Base-by-base conservation (phyloP, 2,329 filamentous ascomycete genomes). In the Xylariaceae sp. region DNA sequence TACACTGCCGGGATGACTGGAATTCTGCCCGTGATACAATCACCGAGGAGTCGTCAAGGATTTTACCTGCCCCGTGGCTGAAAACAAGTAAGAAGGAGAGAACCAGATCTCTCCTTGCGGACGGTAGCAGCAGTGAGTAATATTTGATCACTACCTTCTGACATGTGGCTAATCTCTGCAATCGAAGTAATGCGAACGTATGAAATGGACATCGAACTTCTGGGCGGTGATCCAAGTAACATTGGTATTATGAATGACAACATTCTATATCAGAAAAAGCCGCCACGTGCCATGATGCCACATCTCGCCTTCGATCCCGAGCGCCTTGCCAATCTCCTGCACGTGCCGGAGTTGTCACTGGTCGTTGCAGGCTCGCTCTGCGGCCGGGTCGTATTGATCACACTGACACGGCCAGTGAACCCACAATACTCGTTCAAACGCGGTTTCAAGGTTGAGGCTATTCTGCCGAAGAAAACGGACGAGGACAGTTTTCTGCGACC, bases 331-430 rank as follows among this genome's bases (percentile, higher is more conserved):
- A 83, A 88, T 76, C 70, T 83, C 36, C 71, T 78, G 0, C 77
- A 84, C 47, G 81, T 92, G 1, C 85, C 86, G 0, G 84, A 88
- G 61, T 73, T 94, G 1, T 85, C 78, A n/a, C 72, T 91, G 13
- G 79, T 91, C 8, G 74, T 89, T 2, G 72, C 86, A 1, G 88
- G 79, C 0, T 85, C 84, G 10, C 78, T 84, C n/a, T 79, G 78
- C 45, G 88, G 88, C 0, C 77, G 83, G 8, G 86, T 83, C 0
- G 76, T 80, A 1, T 71, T 92, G 2, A 66, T 87, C 49, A 78
- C 77, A 1, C 68, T 89, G 22, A 88, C 86, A 1, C 71, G 74
- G n/a, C 65, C 66, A 54, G 56, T 58, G 56, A 46, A 60, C 58
- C 18, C 62, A 40, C 8, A 61, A 51, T 50, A 65, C 21, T 57